A percentile compares a stretch with the other conserved stretches of the same genome.
These are phyloP conservation scores for Aspergillus ustus DNA, from an alignment of 2,329 filamentous ascomycete genomes.

Conservation along the genomic window DNA sequence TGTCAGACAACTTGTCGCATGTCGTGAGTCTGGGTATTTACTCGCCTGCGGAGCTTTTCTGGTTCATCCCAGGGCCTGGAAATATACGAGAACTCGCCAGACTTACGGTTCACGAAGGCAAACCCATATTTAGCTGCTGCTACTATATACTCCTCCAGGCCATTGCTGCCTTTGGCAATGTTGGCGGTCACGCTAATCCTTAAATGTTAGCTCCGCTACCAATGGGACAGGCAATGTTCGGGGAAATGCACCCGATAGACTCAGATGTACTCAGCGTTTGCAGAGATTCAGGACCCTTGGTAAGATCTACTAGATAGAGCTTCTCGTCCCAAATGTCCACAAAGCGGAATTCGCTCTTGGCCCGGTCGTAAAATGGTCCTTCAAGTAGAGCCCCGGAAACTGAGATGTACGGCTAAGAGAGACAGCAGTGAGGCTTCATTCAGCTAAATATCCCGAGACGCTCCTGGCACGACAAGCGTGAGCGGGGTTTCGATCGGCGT, in stretches of 20 bases:
- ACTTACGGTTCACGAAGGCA: constrained; percentile 72
- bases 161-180: constrained; percentile 63
- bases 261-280: constrained; percentile 61
- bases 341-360: constrained; percentile 48
- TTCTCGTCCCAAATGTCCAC: constrained; percentile 77
- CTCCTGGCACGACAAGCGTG: not conserved
- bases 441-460: not conserved
- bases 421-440: constrained; percentile 17
- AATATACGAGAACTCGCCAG: constrained; percentile 61
- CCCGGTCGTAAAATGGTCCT: constrained; percentile 45
- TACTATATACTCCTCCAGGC: constrained; percentile 66
- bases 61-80: constrained; percentile 58
- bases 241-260: constrained; percentile 54
- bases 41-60: constrained; percentile 53
- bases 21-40: not conserved
- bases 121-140: constrained; percentile 82
- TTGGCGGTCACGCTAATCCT: constrained; percentile 71
- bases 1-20: constrained; percentile 20
- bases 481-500: constrained; percentile 16
- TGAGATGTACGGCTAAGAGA: constrained; percentile 44
- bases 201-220: constrained; percentile 52
- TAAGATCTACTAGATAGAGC: constrained; percentile 72
- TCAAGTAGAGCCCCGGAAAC: constrained; percentile 46
- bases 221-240: constrained; percentile 4
- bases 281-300: constrained; percentile 64